Evolutionary conservation across 352 stramenopile genomes (phyloP).

Genomic region (Phytopythium oedochilum): DNA sequence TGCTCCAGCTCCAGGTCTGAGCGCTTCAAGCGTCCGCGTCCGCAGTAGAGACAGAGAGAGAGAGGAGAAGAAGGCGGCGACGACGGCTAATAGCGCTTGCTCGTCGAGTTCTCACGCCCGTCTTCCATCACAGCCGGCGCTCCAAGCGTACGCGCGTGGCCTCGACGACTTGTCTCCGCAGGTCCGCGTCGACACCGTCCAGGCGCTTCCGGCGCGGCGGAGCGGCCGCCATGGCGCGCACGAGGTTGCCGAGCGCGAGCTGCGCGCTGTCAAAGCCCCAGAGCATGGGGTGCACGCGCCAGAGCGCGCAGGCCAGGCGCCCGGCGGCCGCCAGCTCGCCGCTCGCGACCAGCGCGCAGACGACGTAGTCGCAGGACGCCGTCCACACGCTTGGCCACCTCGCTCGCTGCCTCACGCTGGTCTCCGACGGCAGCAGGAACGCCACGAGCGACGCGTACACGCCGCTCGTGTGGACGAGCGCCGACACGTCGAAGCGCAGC

Average conservation of each 20-base stretch:
- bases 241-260: slow-evolving; percentile 49
- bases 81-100: too few species aligned
- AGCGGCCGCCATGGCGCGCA: slow-evolving; percentile 24
- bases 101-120: too few species aligned
- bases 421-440: slow-evolving; percentile 23
- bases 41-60: too few species aligned
- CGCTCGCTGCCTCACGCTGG: neutral
- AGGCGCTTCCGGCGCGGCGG: neutral
- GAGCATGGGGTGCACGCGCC: slow-evolving; percentile 53
- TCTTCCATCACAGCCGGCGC: slow-evolving; percentile 16
- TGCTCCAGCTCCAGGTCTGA: slow-evolving; percentile 76
- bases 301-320: slow-evolving; percentile 48
- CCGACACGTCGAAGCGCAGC: slow-evolving; percentile 50
- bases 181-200: slow-evolving; percentile 1
- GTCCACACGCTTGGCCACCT: slow-evolving; percentile 34
- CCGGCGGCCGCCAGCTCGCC: slow-evolving; percentile 41
- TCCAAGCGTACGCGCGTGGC: slow-evolving; percentile 19
- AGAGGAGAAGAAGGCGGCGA: too few species aligned
- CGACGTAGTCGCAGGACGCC: slow-evolving; percentile 52
- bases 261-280: slow-evolving; percentile 67
- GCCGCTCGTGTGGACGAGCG: slow-evolving; percentile 27
- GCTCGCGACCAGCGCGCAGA: slow-evolving; percentile 53
- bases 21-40: too few species aligned
- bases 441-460: slow-evolving; percentile 35
- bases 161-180: slow-evolving; percentile 28